phyloP scores from a whole-genome alignment of 176 grass and related monocot genomes.

The Avena sativa region DNA sequence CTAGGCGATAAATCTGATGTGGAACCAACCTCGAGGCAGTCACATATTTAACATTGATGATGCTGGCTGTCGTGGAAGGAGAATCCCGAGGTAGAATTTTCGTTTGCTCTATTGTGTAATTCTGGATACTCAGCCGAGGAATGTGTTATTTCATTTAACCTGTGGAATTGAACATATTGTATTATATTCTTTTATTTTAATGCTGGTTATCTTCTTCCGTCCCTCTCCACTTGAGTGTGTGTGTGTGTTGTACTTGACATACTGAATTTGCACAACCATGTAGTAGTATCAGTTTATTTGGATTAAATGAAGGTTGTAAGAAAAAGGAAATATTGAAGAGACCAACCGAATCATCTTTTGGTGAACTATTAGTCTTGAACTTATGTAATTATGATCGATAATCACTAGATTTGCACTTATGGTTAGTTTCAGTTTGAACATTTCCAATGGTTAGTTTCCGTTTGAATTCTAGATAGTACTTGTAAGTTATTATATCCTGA shows the following conservation, averaged over 20 bases:
- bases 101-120: constrained; percentile 31
- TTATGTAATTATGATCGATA: constrained; percentile 1
- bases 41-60: too few relatives aligned
- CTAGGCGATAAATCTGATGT: too few relatives aligned
- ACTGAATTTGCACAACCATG: constrained; percentile 1
- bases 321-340: constrained; percentile 18
- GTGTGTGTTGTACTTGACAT: background rate
- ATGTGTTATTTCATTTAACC: constrained; percentile 24
- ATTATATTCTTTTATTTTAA: background rate
- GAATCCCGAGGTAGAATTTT: background rate
- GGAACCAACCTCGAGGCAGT: too few relatives aligned
- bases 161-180: background rate
- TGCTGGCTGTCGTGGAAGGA: too few relatives aligned
- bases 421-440: too few relatives aligned
- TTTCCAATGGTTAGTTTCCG: too few relatives aligned
- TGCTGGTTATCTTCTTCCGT: background rate
- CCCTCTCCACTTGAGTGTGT: background rate
- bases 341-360: constrained; percentile 33
- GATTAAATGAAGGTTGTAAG: background rate
- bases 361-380: constrained; percentile 7
- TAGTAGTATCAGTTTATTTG: constrained; percentile 24
- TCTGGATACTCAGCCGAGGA: background rate
- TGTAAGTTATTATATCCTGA: too few relatives aligned
- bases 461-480: too few relatives aligned
- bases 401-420: constrained; percentile 21